These are phyloP conservation scores for Fraxinus ornus DNA, from an alignment of 305 asterid genomes.

Conservation along the genomic window DNA sequence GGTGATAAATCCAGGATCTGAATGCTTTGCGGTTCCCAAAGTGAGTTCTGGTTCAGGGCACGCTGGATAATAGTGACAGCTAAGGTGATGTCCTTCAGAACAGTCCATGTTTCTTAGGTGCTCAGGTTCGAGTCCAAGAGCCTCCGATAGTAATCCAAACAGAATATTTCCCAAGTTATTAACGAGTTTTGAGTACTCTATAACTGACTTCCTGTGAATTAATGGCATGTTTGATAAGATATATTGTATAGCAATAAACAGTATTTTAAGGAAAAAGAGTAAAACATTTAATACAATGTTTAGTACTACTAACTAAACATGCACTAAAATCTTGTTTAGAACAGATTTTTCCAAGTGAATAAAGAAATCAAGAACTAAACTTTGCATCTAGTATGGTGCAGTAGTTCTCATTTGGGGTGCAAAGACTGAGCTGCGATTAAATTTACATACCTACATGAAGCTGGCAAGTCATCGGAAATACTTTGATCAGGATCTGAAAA, in stretches of 20 bases:
- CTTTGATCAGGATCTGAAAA: background rate
- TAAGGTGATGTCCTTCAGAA: background rate
- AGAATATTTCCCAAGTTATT: background rate
- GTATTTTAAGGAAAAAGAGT: background rate
- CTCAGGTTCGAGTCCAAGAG: slow-evolving; percentile 9
- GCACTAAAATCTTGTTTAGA: background rate
- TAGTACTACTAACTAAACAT: background rate
- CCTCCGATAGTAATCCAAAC: slow-evolving; percentile 17
- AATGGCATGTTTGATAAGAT: background rate
- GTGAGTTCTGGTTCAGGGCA: slow-evolving; percentile 26
- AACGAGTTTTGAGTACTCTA: background rate
- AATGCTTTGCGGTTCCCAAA: slow-evolving; percentile 13
- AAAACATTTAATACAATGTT: background rate
- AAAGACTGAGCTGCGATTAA: too few relatives aligned
- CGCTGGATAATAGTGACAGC: background rate
- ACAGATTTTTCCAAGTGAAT: too few relatives aligned
- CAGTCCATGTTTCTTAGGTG: slow-evolving; percentile 13
- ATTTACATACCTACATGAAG: slow-evolving; percentile 27
- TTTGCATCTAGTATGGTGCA: too few relatives aligned
- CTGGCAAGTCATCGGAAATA: slow-evolving; percentile 23
- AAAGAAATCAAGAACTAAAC: too few relatives aligned
- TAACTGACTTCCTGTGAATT: background rate
- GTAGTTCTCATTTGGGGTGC: too few relatives aligned
- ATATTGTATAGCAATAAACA: background rate
- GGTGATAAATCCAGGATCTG: slow-evolving; percentile 13